phyloP scores from a whole-genome alignment of 176 grass and related monocot genomes.

The Avena insularis region DNA sequence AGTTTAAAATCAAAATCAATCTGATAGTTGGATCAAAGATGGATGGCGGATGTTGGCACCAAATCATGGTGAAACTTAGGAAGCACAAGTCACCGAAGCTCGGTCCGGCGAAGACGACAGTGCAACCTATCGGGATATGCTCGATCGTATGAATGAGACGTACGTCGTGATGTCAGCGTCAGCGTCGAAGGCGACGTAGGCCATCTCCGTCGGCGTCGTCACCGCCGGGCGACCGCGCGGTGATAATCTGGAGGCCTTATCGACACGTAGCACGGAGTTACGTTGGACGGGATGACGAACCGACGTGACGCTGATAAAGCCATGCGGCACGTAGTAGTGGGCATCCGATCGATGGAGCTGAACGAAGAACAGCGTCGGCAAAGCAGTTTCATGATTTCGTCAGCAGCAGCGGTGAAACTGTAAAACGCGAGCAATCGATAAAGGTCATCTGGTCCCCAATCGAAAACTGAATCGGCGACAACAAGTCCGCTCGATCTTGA shows the following conservation, averaged over 20 bases:
- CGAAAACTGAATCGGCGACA: not conserved
- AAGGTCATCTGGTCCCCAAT: not conserved
- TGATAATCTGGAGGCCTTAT: not conserved
- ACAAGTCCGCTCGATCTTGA: not conserved
- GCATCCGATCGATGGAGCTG: not conserved
- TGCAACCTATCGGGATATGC: too few species aligned
- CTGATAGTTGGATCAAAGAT: too few species aligned
- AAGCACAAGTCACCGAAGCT: too few species aligned
- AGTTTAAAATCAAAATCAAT: too few species aligned
- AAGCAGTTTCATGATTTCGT: not conserved
- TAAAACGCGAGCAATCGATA: not conserved
- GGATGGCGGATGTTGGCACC: too few species aligned
- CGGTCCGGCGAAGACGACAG: too few species aligned
- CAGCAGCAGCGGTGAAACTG: not conserved
- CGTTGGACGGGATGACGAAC: not conserved
- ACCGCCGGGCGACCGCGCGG: not conserved
- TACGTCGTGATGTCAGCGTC: too few species aligned
- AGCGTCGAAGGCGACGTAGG: too few species aligned
- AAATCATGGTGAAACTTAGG: too few species aligned
- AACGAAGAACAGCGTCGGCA: not conserved
- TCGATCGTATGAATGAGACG: too few species aligned
- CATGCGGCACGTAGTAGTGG: not conserved
- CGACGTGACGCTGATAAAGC: not conserved
- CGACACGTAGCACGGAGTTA: not conserved
- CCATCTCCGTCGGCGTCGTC: too few species aligned